Evolutionary conservation across 768 basidiomycete species (phyloP).

Genomic region (Mycena haematopus): DNA sequence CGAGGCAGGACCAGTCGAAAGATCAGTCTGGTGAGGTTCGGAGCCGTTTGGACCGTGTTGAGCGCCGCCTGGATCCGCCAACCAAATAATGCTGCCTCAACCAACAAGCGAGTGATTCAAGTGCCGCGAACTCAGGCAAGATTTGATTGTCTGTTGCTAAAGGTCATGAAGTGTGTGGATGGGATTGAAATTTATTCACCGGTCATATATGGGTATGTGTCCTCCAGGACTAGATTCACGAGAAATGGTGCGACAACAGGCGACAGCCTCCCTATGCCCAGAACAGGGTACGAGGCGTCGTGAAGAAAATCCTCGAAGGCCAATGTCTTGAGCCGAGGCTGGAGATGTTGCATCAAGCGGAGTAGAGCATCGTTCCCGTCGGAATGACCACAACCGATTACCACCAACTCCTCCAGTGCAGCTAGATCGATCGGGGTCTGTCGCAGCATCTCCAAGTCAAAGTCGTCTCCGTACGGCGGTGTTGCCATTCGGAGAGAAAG

Average conservation of each 20-base stretch:
- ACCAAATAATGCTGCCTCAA: no score
- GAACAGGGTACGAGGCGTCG: neutral
- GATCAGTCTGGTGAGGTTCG: conserved; percentile 2
- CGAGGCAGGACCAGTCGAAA: conserved; percentile 1
- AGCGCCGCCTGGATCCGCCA: no score
- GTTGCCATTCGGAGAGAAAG: neutral
- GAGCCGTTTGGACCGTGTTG: neutral
- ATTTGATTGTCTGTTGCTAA: neutral
- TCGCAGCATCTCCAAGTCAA: neutral
- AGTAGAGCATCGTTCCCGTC: neutral
- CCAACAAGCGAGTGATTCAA: conserved; percentile 6
- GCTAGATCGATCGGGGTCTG: neutral
- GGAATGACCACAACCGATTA: neutral
- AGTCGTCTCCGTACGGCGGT: no score
- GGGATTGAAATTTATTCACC: no score
- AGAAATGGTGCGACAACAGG: neutral
- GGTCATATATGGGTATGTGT: neutral
- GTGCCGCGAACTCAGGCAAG: neutral
- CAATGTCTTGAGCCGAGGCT: neutral
- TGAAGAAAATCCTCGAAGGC: neutral
- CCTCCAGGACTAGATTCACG: neutral
- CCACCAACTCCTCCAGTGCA: neutral
- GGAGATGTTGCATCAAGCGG: neutral
- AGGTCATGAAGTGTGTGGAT: neutral
- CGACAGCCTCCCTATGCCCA: neutral